A percentile compares a stretch with the other conserved stretches of the same genome.
These are phyloP conservation scores for Pseudogymnoascus sp. DNA, from an alignment of 2,329 filamentous ascomycete genomes.

Conservation along the genomic window DNA sequence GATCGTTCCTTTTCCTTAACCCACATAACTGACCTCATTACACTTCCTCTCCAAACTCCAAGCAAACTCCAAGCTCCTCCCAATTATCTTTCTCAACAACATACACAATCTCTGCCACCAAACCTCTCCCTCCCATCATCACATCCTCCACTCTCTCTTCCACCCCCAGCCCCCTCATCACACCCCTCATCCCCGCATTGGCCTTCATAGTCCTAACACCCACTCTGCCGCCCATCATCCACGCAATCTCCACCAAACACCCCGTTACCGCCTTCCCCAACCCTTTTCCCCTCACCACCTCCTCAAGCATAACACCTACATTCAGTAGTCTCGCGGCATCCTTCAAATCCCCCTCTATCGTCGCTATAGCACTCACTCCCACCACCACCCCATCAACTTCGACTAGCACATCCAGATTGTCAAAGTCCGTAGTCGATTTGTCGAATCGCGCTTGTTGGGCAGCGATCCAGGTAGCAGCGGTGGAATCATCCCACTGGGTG, in stretches of 20 bases:
- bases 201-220: conserved; percentile 26
- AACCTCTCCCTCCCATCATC: conserved; percentile 17
- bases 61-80: conserved; percentile 24
- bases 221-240: conserved; percentile 9
- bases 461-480: conserved; percentile 11
- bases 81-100: conserved; percentile 24
- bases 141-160: conserved; percentile 21
- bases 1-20: not conserved
- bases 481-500: conserved; percentile 13
- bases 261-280: conserved; percentile 15
- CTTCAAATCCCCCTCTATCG: not conserved
- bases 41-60: conserved; percentile 31
- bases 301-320: conserved; percentile 16
- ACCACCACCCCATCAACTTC: not conserved
- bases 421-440: not conserved
- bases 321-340: not conserved
- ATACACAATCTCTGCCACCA: conserved; percentile 22
- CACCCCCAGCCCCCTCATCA: conserved; percentile 25
- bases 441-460: conserved; percentile 11
- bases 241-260: conserved; percentile 16
- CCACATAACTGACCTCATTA: not conserved
- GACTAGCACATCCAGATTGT: conserved; percentile 1
- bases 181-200: conserved; percentile 30
- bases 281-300: conserved; percentile 13
- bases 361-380: conserved; percentile 9